Percentiles rank a stretch among this genome's conserved stretches.
Evolutionary conservation across 805 yeast genomes (phyloP).

Genomic region (Wickerhamomyces bisporus): DNA sequence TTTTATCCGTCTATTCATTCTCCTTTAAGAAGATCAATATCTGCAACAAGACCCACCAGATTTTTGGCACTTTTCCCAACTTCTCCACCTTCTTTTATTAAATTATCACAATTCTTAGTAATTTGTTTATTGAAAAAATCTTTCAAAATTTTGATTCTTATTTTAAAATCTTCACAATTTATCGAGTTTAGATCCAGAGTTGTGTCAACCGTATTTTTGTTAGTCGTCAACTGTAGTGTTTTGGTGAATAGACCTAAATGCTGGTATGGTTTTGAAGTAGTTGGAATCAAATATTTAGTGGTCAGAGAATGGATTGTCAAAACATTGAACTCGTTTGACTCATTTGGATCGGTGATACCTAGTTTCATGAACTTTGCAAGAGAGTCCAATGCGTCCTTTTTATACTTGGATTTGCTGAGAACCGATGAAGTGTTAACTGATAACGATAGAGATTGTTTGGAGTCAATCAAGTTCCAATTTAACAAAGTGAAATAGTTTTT

Average conservation of each 20-base stretch:
- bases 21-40: no score
- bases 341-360: constrained; percentile 29
- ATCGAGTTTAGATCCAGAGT: constrained; percentile 36
- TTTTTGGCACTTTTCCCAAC: constrained; percentile 46
- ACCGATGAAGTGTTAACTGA: constrained; percentile 30
- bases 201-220: constrained; percentile 13
- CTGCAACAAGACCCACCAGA: constrained; percentile 11
- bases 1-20: no score
- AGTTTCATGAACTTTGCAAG: constrained; percentile 37
- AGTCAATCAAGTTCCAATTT: constrained; percentile 58
- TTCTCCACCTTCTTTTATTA: constrained; percentile 70
- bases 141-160: constrained; percentile 47
- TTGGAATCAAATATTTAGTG: constrained; percentile 46
- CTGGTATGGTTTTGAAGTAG: constrained; percentile 57
- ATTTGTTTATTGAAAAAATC: constrained; percentile 50
- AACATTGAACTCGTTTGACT: constrained; percentile 9
- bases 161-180: constrained; percentile 56
- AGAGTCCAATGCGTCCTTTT: constrained; percentile 31
- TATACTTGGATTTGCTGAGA: constrained; percentile 16
- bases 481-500: constrained; percentile 62
- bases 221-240: constrained; percentile 24
- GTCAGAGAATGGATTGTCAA: constrained; percentile 43
- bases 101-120: constrained; percentile 40
- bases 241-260: constrained; percentile 54
- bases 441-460: constrained; percentile 24